Evolutionary conservation across 352 stramenopile species (phyloP).

Genomic region (Elongisporangium prolatum): DNA sequence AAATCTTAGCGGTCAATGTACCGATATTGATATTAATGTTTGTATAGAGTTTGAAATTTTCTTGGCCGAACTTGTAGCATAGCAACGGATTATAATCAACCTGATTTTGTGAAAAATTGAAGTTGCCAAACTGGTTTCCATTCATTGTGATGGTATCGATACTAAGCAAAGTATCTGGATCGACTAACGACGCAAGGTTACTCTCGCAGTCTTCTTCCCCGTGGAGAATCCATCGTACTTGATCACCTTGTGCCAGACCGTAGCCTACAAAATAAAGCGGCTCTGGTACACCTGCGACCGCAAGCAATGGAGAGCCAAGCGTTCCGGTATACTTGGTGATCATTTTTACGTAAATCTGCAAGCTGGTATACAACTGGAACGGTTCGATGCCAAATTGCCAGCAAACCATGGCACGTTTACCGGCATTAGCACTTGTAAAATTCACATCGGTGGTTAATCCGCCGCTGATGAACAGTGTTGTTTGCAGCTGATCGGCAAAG

Average conservation of each 20-base stretch:
- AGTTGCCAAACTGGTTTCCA: constrained; percentile 17
- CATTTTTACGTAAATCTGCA: constrained; percentile 54
- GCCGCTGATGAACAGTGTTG: constrained; percentile 30
- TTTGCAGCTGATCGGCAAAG: constrained; percentile 24
- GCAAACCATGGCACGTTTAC: constrained; percentile 34
- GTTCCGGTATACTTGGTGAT: constrained; percentile 36
- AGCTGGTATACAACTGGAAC: constrained; percentile 41
- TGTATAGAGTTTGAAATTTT: constrained; percentile 53
- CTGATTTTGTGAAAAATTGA: constrained; percentile 48
- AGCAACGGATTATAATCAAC: constrained; percentile 45
- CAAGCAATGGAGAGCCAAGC: constrained; percentile 38
- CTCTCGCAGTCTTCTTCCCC: constrained; percentile 53
- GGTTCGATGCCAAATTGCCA: constrained; percentile 62
- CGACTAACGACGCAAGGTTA: constrained; percentile 30
- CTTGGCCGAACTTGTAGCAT: constrained; percentile 62
- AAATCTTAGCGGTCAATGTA: constrained; percentile 33
- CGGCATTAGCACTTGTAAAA: constrained; percentile 30
- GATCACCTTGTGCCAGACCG: constrained; percentile 30
- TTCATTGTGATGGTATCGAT: constrained; percentile 41
- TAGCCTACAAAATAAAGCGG: constrained; percentile 54
- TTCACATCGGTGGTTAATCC: constrained; percentile 22
- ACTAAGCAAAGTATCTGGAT: constrained; percentile 13
- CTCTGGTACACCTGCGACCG: constrained; percentile 48
- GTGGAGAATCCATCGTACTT: constrained; percentile 48
- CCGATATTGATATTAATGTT: constrained; percentile 45